These are phyloP conservation scores for Aspergillus oerlinghausenensis DNA, from an alignment of 2,329 filamentous ascomycete species.

Conservation along the genomic window DNA sequence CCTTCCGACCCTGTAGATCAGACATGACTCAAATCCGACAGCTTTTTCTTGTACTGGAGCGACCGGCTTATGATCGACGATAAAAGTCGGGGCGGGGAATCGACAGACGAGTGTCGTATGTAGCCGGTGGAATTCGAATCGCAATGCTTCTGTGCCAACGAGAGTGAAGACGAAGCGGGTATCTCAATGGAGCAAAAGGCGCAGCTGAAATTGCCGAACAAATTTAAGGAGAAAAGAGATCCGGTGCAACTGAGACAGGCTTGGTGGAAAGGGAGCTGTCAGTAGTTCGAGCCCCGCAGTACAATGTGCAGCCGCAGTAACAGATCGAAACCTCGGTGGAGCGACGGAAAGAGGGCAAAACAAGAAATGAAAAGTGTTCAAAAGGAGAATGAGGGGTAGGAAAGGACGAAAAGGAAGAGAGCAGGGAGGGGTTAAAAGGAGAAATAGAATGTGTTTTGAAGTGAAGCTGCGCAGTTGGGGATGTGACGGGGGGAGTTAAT, in stretches of 20 bases:
- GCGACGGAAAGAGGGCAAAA: neutral
- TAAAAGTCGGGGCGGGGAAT: constrained; percentile 1
- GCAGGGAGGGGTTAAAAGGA: constrained; percentile 15
- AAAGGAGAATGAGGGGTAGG: constrained; percentile 3
- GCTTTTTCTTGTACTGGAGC: neutral
- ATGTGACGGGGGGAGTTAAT: neutral
- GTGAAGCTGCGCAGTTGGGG: neutral
- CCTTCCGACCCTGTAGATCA: constrained; percentile 69
- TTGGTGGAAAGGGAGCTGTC: neutral
- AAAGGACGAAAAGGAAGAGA: constrained; percentile 5
- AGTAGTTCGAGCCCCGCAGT: constrained; percentile 11
- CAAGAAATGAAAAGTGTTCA: neutral
- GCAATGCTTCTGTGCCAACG: neutral
- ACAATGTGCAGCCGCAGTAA: constrained; percentile 6
- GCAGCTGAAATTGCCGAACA: neutral
- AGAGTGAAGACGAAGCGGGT: neutral
- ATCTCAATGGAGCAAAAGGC: neutral
- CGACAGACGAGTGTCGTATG: neutral
- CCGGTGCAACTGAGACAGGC: neutral
- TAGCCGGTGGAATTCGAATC: neutral
- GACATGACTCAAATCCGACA: constrained; percentile 43
- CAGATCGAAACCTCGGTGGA: neutral
- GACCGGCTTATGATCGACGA: constrained; percentile 6
- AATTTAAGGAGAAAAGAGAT: neutral
- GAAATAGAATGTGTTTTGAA: neutral